Percentiles rank a stretch among this genome's conserved stretches.
Evolutionary conservation across 805 yeast genomes (phyloP).

Genomic region (Sugiyamaella lignohabitans): DNA sequence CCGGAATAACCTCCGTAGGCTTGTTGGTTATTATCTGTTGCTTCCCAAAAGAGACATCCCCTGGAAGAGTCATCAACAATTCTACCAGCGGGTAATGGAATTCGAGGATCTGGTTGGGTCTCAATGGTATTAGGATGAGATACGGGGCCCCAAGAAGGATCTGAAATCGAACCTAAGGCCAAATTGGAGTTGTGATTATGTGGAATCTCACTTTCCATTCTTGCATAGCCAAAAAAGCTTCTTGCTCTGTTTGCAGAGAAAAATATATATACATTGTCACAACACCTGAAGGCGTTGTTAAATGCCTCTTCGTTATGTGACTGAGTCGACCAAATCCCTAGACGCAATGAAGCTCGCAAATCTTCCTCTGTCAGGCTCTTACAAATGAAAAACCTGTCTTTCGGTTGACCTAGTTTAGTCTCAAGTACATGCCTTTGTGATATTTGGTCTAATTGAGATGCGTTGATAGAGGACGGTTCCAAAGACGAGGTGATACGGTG

Average conservation of each 20-base stretch:
- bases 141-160: neutral
- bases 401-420: conserved; percentile 3
- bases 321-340: conserved; percentile 37
- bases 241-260: conserved; percentile 39
- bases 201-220: conserved; percentile 25
- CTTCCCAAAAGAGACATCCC: conserved; percentile 11
- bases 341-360: conserved; percentile 30
- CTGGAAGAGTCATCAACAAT: conserved; percentile 20
- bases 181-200: neutral
- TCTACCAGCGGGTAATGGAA: conserved; percentile 21
- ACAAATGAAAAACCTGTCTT: conserved; percentile 34
- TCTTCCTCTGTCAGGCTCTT: conserved; percentile 36
- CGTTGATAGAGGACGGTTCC: neutral
- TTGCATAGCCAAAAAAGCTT: conserved; percentile 36
- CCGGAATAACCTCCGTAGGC: no score
- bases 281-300: conserved; percentile 31
- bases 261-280: conserved; percentile 34
- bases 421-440: no score
- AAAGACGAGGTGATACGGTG: neutral
- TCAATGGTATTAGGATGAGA: conserved; percentile 4
- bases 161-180: neutral
- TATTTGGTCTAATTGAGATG: neutral
- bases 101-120: conserved; percentile 12
- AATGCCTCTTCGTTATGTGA: conserved; percentile 34
- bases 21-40: neutral